Evolutionary conservation across 768 basidiomycete species (phyloP), one percentile per base, ranked within the genome.

Genomic region (Pluteus cervinus): DNA sequence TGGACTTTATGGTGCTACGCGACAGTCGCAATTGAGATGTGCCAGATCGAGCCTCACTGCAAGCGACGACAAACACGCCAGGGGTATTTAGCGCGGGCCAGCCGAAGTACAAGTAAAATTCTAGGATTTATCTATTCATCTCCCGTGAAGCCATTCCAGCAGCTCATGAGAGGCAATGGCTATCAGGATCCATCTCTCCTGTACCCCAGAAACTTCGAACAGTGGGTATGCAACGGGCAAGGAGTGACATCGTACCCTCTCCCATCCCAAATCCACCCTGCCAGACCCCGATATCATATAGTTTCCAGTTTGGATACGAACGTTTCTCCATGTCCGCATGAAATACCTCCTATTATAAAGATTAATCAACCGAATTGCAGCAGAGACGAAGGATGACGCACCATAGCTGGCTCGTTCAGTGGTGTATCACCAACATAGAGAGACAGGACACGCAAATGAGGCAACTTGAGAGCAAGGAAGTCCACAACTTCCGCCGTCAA

Each of bases 261-360:
- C 66, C 65, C 21, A 62, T 21, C 20, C 53, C 48, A 6, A 46
- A 41, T 3, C 61, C 66, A 15, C 58, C 56, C 29, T 60, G 54
- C 58, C 60, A 65, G 12, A 69, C 50, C 7, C 55, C 58, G 15
- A 69, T 44, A 40, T 66, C 60, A 31, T 53, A 45, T 11, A 68
- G 49, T 11, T 56, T 54, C 65, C 68, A 69, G 22, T 55, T 30
- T 5, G 20, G 24, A 45, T 61, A 66, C 22, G 24, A 37, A 3
- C 60, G 58, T 5, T 41, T 38, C 28, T 48, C 44, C 32, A 68
- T 44, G 4, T 55, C 55, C 12, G 42, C 32, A 8, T 41, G 40
- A 40, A 65, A 57, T 10, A 43, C 43, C 15, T 53, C 39, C 52
- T 61, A 36, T 11, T 38, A 39, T 26, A 10, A 15, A 39, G 23